Base-by-base conservation (phyloP, 208 protist species). In the Trypanosoma melophagium region DNA sequence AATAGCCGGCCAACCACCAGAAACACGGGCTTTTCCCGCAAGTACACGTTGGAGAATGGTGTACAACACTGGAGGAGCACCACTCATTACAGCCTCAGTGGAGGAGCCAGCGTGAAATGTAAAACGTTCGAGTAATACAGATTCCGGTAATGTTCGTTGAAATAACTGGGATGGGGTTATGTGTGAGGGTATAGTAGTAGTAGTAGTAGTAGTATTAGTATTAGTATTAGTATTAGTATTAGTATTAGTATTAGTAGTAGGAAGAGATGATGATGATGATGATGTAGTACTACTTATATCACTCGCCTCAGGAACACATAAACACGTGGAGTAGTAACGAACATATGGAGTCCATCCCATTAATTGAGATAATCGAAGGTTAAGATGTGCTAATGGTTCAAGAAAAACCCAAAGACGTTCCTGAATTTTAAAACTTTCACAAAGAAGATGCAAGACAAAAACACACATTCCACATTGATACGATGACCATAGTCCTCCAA, bases 361-460 rank as follows among this genome's bases (percentile, higher is more conserved):
- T 13, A 65, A 49, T 28, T 72, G 40, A 58, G 71, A 71, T 50
- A 94, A 44, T 16, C 49, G 52, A 38, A 71, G 47, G 47, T 83
- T 82, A 19, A 91, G 49, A 16, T 59, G 38, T 8, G 81, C 79
- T 12, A 94, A 63, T 9, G 66, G 61, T 22, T 80, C 71, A 51
- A 90, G 83, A 35, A 87, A 60, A 35, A 44, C 38, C 83, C 84
- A 91, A 21, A 85, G 63, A 10, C 71, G 62, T 65, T 89, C 81
- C 65, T 91, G 85, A 44, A 89, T 38, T 12, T 78, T 83, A 51
- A 79, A 84, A 31, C 77, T 77, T 71, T 94, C 85, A 61, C 67
- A 88, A 10, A 94, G 60, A 24, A 89, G 66, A 61, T 94, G 88
- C 14, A 94, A 65, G 22, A 75, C 65, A 25, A 91, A 63, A 7